Percentiles rank a stretch among this genome's conserved stretches.
phyloP scores from a whole-genome alignment of 768 basidiomycete species.

The Amanita molliuscula region DNA sequence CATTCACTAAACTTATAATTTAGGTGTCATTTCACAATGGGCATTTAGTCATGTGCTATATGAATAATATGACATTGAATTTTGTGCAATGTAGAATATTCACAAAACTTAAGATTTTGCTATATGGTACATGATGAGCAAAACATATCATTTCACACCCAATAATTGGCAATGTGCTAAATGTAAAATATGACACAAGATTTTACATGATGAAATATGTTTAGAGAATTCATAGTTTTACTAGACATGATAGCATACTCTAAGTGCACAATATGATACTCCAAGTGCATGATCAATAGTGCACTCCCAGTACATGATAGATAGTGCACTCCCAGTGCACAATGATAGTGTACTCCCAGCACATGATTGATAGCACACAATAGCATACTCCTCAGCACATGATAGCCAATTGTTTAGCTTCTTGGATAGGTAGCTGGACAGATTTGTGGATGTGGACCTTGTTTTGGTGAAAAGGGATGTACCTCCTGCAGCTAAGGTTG shows the following conservation, averaged over 20 bases:
- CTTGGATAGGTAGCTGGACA: too few relatives aligned
- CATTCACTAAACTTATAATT: too few relatives aligned
- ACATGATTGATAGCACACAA: too few relatives aligned
- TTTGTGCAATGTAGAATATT: not conserved
- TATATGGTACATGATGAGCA: too few relatives aligned
- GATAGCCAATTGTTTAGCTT: too few relatives aligned
- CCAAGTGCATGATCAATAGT: too few relatives aligned
- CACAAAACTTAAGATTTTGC: not conserved
- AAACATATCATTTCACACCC: not conserved
- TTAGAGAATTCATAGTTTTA: not conserved
- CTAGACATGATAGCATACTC: not conserved
- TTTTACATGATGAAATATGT: not conserved
- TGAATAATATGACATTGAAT: not conserved
- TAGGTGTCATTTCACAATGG: too few relatives aligned
- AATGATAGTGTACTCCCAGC: too few relatives aligned
- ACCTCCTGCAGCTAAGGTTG: conserved; percentile 17
- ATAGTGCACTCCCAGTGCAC: too few relatives aligned
- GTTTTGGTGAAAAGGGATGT: conserved; percentile 15
- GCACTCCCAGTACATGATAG: too few relatives aligned
- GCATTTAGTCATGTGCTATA: too few relatives aligned
- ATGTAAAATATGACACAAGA: not conserved
- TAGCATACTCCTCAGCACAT: too few relatives aligned
- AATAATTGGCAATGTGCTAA: not conserved
- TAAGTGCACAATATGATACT: not conserved
- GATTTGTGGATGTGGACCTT: conserved; percentile 16